phyloP scores from a whole-genome alignment of 306 rosid genomes.

The Inga laurina region DNA sequence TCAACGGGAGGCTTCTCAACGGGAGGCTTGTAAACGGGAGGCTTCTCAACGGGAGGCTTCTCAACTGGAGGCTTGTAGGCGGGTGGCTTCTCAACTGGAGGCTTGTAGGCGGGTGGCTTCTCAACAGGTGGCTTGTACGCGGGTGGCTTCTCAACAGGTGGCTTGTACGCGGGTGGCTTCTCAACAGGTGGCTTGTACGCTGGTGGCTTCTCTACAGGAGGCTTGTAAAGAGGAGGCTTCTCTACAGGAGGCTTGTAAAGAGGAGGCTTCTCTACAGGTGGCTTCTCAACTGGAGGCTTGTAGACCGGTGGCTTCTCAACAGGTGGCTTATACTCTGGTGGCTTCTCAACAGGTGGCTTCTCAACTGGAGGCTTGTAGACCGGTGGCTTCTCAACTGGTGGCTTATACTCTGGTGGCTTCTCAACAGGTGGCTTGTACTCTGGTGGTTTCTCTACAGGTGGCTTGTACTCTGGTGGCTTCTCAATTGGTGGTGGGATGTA shows the following conservation, averaged over 20 bases:
- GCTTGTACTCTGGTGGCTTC: not conserved
- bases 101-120: not conserved
- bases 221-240: not conserved
- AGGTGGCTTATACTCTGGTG: not conserved
- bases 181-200: not conserved
- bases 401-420: not conserved
- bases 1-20: not conserved
- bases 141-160: not conserved
- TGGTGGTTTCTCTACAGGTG: not conserved
- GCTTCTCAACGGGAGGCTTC: not conserved
- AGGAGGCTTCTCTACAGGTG: not conserved
- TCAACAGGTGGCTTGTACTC: not conserved
- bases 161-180: not conserved
- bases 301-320: not conserved
- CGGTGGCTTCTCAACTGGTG: not conserved
- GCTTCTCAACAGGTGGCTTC: not conserved
- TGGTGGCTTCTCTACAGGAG: not conserved
- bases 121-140: not conserved
- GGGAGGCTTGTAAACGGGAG: accelerated
- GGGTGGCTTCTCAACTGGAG: not conserved
- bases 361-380: not conserved
- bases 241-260: not conserved
- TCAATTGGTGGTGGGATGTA: not conserved
- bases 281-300: not conserved
- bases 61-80: not conserved